Evolutionary conservation across 768 basidiomycete genomes (phyloP).

Genomic region (Tricholoma terreum): DNA sequence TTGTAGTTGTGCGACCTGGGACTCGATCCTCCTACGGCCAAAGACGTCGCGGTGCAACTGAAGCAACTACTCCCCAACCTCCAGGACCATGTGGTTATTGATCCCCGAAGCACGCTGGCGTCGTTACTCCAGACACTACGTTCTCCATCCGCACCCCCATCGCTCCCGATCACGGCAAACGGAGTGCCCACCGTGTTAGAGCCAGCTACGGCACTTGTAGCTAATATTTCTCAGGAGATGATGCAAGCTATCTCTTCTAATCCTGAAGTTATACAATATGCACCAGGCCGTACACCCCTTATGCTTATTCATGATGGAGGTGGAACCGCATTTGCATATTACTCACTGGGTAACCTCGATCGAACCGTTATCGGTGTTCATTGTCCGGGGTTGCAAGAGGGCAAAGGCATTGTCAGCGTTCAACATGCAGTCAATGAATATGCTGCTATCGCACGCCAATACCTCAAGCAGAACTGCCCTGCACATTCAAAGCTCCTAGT

Average conservation of each 20-base stretch:
- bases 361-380: conserved; percentile 3
- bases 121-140: too few relatives aligned
- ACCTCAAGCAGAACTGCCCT: neutral
- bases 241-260: neutral
- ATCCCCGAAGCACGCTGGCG: too few relatives aligned
- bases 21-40: too few relatives aligned
- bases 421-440: neutral
- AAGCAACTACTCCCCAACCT: too few relatives aligned
- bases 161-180: too few relatives aligned
- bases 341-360: neutral
- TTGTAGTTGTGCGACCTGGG: too few relatives aligned
- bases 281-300: neutral
- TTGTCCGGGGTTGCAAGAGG: neutral
- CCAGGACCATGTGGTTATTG: too few relatives aligned
- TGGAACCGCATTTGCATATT: conserved; percentile 4
- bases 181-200: too few relatives aligned
- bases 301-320: conserved; percentile 7
- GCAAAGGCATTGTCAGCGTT: conserved; percentile 1
- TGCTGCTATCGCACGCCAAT: neutral
- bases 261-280: conserved; percentile 2
- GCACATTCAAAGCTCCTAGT: neutral
- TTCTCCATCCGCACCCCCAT: too few relatives aligned
- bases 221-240: neutral
- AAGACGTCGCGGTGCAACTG: too few relatives aligned
- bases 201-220: neutral